Percentiles rank a stretch among this genome's conserved stretches.
Evolutionary conservation across 2,329 filamentous ascomycete species (phyloP).

Genomic region (Aspergillus udagawae): DNA sequence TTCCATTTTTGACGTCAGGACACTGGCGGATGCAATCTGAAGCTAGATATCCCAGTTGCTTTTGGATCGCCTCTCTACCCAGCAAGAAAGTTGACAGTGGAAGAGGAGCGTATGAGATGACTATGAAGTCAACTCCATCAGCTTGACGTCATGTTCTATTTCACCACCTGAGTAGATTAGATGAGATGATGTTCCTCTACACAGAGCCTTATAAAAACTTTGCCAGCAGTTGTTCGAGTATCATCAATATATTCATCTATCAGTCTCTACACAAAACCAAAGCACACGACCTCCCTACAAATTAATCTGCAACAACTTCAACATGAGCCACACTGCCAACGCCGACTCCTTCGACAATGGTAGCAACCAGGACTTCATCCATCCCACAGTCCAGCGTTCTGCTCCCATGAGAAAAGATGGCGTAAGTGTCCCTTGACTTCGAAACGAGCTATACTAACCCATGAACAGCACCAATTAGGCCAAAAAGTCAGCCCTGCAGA

Average conservation of each 20-base stretch:
- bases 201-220: neutral
- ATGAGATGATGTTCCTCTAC: neutral
- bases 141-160: constrained; percentile 8
- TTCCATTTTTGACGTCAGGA: neutral
- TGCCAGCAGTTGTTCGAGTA: neutral
- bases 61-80: neutral
- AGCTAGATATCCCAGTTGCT: neutral
- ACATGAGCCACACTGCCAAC: constrained; percentile 37
- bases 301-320: constrained; percentile 5
- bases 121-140: constrained; percentile 6
- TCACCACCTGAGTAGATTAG: neutral
- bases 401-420: constrained; percentile 54
- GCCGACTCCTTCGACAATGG: constrained; percentile 48
- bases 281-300: neutral
- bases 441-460: neutral
- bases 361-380: constrained; percentile 52
- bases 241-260: neutral
- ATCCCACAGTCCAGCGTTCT: constrained; percentile 44
- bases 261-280: neutral
- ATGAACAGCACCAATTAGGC: constrained; percentile 59
- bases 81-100: neutral
- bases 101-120: constrained; percentile 2
- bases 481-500: constrained; percentile 51
- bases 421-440: constrained; percentile 38
- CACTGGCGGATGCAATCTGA: neutral